phyloP scores from a whole-genome alignment of 1,284 basidiomycete genomes.

The Meripilus lineatus region DNA sequence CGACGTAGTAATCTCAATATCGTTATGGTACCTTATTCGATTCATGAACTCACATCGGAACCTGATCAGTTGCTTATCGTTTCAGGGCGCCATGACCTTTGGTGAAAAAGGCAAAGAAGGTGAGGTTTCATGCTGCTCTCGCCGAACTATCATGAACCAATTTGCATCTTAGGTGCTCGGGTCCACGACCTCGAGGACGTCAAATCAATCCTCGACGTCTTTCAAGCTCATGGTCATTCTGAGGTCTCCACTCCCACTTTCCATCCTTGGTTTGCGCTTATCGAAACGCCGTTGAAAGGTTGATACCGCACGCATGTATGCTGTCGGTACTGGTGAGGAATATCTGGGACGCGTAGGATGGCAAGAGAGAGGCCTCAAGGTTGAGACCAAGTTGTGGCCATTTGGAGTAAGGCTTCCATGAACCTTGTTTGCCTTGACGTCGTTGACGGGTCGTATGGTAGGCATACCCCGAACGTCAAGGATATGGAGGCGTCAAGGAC shows the following conservation, averaged over 20 bases:
- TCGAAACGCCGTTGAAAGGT: conserved; percentile 26
- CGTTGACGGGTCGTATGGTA: neutral
- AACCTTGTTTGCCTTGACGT: neutral
- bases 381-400: conserved; percentile 35
- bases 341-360: conserved; percentile 33
- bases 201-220: conserved; percentile 49
- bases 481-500: neutral
- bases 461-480: neutral
- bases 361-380: conserved; percentile 38
- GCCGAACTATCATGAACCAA: too few species aligned
- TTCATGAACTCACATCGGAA: too few species aligned
- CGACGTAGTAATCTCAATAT: conserved; percentile 35
- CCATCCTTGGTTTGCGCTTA: neutral
- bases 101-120: conserved; percentile 24
- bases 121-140: neutral
- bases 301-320: conserved; percentile 51
- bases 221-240: conserved; percentile 52
- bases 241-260: conserved; percentile 28
- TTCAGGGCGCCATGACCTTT: conserved; percentile 30
- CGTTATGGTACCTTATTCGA: conserved; percentile 31
- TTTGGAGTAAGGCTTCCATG: conserved; percentile 11
- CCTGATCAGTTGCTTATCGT: too few species aligned
- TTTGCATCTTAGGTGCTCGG: conserved; percentile 29
- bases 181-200: conserved; percentile 48
- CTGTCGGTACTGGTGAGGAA: conserved; percentile 45